A percentile compares a stretch with the other conserved stretches of the same genome.
Conservation (phyloP, 2,329 filamentous ascomycete species). For the Xylariaceae sp. region DNA sequence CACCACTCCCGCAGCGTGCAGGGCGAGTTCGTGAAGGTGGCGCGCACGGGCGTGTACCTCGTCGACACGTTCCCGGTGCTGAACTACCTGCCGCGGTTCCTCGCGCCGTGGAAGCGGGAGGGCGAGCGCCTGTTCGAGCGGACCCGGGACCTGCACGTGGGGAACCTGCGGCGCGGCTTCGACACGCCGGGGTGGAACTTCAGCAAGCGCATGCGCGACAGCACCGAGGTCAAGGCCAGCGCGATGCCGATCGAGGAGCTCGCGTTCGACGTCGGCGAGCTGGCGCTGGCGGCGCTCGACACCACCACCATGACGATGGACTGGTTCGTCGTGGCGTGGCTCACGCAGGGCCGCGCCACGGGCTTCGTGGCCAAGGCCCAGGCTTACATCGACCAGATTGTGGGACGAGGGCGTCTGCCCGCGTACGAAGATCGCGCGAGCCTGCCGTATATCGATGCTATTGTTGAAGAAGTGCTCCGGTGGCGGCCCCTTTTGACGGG, state of each 20-base stretch:
- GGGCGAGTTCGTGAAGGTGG: slow-evolving; percentile 29
- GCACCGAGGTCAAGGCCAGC: slow-evolving; percentile 17
- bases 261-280: slow-evolving; percentile 38
- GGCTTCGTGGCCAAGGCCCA: slow-evolving; percentile 42
- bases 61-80: slow-evolving; percentile 47
- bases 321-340: slow-evolving; percentile 39
- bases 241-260: slow-evolving; percentile 32
- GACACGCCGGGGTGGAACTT: slow-evolving; percentile 37
- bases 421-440: slow-evolving; percentile 41
- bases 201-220: slow-evolving; percentile 31
- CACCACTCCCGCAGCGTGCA: slow-evolving; percentile 30
- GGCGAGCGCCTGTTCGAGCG: slow-evolving; percentile 36
- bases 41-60: slow-evolving; percentile 40
- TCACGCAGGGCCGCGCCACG: slow-evolving; percentile 16
- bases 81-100: slow-evolving; percentile 41
- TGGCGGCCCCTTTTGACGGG: slow-evolving; percentile 46
- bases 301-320: slow-evolving; percentile 35
- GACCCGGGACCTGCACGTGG: slow-evolving; percentile 21
- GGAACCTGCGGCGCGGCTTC: slow-evolving; percentile 6
- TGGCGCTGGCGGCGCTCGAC: slow-evolving; percentile 38
- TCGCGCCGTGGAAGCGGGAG: slow-evolving; percentile 42
- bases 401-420: slow-evolving; percentile 44
- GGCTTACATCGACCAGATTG: slow-evolving; percentile 43
- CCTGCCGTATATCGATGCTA: slow-evolving; percentile 47
- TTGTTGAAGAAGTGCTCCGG: slow-evolving; percentile 47